Base-by-base conservation (phyloP, 2,329 filamentous ascomycete species). In the Fusarium dimerum region DNA sequence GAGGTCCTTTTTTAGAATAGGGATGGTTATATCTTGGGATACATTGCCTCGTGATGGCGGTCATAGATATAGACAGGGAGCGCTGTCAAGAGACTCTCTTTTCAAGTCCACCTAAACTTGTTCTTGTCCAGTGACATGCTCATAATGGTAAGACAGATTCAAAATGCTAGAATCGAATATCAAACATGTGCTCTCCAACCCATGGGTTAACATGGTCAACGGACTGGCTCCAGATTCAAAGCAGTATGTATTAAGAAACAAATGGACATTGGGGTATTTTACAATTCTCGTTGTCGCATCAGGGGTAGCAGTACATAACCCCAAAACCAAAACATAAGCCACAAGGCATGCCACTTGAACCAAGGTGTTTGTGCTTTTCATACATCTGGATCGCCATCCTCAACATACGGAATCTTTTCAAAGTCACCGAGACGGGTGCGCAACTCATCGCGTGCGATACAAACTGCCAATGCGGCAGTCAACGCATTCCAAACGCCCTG, bases 401-500 rank as follows among this genome's bases (percentile, higher is more conserved):
- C 58, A 26, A 61, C 48, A 3, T 53, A 51, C 5, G 62, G 56
- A 40, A 65, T 43, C 36, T 65, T 56, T 45, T 73, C 66, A 62
- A 76, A 76, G 53, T 75, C 70, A 2, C 61, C 62, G 17, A 58
- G 45, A 41, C 71, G 63, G 7, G 59, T 50, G 43, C 68, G 71
- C 48, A 76, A 61, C 48, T 75, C 70, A 44, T 77, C 73, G 13
- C 74, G 67, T 5, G 74, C 74, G 48, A 72, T 56, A 48, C 74
- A 77, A 2, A 70, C 67, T 11, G 68, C 68, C 18, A 75, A 66
- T 9, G 73, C 75, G 10, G 75, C 48, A 5, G 75, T 77, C 38
- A 77, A 57, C 2, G 73, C 75, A 55, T 77, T 77, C 75, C 75
- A 77, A 18, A 77, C 68, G 47, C 73, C 71, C 58, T 77, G 74